phyloP scores from a whole-genome alignment of 805 yeast genomes.

The Kluyveromyces aestuarii region DNA sequence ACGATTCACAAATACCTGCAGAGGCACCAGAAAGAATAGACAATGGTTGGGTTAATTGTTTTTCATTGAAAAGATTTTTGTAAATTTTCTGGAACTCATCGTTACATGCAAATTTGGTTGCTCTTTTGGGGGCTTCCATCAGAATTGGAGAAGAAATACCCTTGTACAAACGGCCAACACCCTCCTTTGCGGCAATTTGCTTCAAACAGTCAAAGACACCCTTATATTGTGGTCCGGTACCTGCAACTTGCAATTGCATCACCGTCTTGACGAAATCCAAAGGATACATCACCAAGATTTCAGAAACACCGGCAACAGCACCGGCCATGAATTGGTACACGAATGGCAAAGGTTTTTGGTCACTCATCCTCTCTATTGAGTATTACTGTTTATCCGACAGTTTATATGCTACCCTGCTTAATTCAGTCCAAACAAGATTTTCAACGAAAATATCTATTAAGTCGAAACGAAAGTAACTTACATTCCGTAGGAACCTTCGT shows the following conservation, averaged over 20 bases:
- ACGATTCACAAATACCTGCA: slow-evolving; percentile 95
- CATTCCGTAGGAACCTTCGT: neutral
- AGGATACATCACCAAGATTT: slow-evolving; percentile 92
- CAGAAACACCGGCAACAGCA: slow-evolving; percentile 96
- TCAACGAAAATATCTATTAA: too few species aligned
- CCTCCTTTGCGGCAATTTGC: slow-evolving; percentile 82
- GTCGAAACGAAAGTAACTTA: too few species aligned
- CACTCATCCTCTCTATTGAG: slow-evolving; percentile 4
- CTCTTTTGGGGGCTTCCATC: slow-evolving; percentile 99
- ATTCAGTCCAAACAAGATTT: neutral
- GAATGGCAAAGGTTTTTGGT: slow-evolving; percentile 62
- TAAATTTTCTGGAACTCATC: slow-evolving; percentile 92
- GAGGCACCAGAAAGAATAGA: slow-evolving; percentile 93
- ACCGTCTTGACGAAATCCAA: slow-evolving; percentile 95
- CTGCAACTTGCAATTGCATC: slow-evolving; percentile 72
- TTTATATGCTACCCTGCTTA: neutral
- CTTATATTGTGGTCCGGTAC: slow-evolving; percentile 43
- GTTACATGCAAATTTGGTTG: slow-evolving; percentile 96
- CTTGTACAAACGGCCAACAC: slow-evolving; percentile 72
- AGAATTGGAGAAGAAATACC: slow-evolving; percentile 95
- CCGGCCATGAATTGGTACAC: slow-evolving; percentile 86
- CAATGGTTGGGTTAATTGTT: slow-evolving; percentile 66
- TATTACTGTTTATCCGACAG: neutral
- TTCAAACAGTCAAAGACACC: slow-evolving; percentile 80
- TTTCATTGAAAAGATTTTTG: slow-evolving; percentile 58